These are phyloP conservation scores for Eimeria maxima DNA, from an alignment of 169 alveolate species.

Conservation along the genomic window DNA sequence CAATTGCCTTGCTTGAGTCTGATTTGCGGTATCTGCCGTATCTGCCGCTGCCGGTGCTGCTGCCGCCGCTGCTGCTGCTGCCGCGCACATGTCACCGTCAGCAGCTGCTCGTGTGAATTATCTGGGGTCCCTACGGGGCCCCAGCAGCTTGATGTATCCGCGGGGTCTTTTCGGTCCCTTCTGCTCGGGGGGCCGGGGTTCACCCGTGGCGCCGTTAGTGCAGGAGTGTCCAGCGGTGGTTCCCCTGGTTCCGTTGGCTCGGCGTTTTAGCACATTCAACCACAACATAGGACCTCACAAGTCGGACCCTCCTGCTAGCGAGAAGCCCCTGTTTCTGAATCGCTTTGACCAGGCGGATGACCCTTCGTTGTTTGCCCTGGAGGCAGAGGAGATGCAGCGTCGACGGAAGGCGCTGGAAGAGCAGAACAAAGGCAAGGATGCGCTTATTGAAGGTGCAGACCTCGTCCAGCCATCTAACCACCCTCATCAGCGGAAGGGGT, in stretches of 20 bases:
- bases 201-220: neutral
- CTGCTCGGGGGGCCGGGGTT: neutral
- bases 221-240: neutral
- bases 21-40: neutral
- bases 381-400: conserved; percentile 86
- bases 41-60: conserved; percentile 1
- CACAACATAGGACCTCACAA: conserved; percentile 83
- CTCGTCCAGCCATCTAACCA: conserved; percentile 89
- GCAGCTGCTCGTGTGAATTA: neutral
- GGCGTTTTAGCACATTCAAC: conserved; percentile 61
- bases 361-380: conserved; percentile 90
- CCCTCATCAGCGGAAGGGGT: conserved; percentile 90
- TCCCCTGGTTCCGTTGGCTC: neutral
- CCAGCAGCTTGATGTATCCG: neutral
- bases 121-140: conserved; percentile 22
- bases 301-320: conserved; percentile 92
- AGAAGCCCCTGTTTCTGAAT: conserved; percentile 90
- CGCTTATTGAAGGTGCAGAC: conserved; percentile 87
- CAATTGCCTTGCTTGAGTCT: neutral
- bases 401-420: conserved; percentile 50
- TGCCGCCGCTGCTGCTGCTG: conserved; percentile 3
- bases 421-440: neutral
- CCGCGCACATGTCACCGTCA: neutral
- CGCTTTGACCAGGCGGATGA: conserved; percentile 93
- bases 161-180: neutral